Percentiles rank a stretch among this genome's conserved stretches.
Evolutionary conservation across 495 filamentous ascomycete species (phyloP).

Genomic region (Podospora appendiculata): DNA sequence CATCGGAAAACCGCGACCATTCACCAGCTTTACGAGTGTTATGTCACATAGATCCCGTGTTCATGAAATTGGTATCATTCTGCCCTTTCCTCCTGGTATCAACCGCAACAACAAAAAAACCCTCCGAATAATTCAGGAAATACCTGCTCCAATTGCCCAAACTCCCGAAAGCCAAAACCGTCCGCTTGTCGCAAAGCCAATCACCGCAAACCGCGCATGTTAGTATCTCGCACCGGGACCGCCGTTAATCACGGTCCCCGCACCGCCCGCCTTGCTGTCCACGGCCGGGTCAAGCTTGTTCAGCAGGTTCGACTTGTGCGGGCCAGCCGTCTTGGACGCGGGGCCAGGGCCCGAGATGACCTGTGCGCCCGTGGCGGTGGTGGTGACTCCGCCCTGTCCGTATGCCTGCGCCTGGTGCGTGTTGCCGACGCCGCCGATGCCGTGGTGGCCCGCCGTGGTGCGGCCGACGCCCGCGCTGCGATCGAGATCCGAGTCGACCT

Average conservation of each 20-base stretch:
- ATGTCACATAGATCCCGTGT: too few species aligned
- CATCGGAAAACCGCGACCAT: too few species aligned
- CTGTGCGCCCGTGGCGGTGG: background rate
- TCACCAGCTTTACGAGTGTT: too few species aligned
- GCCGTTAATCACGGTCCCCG: too few species aligned
- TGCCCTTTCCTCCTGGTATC: background rate
- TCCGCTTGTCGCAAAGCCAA: background rate
- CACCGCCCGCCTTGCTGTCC: constrained; percentile 18
- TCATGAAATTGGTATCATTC: background rate
- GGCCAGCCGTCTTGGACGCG: constrained; percentile 36
- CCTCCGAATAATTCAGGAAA: background rate
- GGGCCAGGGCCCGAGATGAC: constrained; percentile 13
- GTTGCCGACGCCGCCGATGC: background rate
- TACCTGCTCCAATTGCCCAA: background rate
- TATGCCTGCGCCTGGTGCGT: background rate
- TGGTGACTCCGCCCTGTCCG: background rate
- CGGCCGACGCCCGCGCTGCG: background rate
- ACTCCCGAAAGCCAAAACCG: background rate
- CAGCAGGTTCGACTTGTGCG: constrained; percentile 39
- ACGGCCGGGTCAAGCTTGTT: constrained; percentile 48
- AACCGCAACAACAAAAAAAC: background rate
- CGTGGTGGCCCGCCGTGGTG: background rate
- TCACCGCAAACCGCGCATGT: too few species aligned
- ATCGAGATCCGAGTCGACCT: constrained; percentile 14
- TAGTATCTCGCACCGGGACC: too few species aligned